Evolutionary conservation across 257 asterid genomes (phyloP).

Genomic region (Solanum infundibuliforme): DNA sequence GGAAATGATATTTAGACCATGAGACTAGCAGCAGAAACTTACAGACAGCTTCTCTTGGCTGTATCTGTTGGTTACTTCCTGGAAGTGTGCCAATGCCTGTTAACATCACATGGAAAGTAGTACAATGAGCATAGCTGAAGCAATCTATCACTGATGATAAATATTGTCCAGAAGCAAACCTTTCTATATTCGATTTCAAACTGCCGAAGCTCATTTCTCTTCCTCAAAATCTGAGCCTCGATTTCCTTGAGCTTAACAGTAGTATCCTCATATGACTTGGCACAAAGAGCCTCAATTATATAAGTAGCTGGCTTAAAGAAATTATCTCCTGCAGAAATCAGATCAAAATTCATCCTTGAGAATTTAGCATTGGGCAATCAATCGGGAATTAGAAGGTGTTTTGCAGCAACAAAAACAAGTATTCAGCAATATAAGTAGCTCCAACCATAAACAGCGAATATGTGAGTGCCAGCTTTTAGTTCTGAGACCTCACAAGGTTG

Average conservation of each 20-base stretch:
- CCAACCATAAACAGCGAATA: slow-evolving; percentile 98
- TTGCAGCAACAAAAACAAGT: slow-evolving; percentile 8
- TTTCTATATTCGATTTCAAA: slow-evolving; percentile 95
- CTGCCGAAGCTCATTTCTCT: slow-evolving; percentile 91
- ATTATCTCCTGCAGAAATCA: slow-evolving; percentile 73
- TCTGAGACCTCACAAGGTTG: slow-evolving; percentile 99
- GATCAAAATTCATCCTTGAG: not conserved
- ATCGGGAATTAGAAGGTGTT: not conserved
- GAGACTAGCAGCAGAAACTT: slow-evolving; percentile 25
- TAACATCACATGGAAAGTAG: slow-evolving; percentile 4
- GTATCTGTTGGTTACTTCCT: slow-evolving; percentile 92
- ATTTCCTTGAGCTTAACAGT: slow-evolving; percentile 77
- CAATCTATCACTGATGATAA: not conserved
- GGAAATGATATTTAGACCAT: not conserved
- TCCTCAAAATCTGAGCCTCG: slow-evolving; percentile 87
- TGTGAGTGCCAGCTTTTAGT: slow-evolving; percentile 97
- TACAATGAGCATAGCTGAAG: not conserved
- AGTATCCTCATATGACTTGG: slow-evolving; percentile 85
- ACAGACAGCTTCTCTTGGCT: slow-evolving; percentile 87
- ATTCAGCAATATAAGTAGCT: slow-evolving; percentile 17
- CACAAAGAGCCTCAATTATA: slow-evolving; percentile 92
- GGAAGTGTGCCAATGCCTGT: slow-evolving; percentile 94
- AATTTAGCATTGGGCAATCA: not conserved
- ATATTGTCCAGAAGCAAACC: slow-evolving; percentile 25
- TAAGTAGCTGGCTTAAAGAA: slow-evolving; percentile 94